Conservation (phyloP, 2,329 filamentous ascomycete genomes). For the Cladophialophora carrionii region DNA sequence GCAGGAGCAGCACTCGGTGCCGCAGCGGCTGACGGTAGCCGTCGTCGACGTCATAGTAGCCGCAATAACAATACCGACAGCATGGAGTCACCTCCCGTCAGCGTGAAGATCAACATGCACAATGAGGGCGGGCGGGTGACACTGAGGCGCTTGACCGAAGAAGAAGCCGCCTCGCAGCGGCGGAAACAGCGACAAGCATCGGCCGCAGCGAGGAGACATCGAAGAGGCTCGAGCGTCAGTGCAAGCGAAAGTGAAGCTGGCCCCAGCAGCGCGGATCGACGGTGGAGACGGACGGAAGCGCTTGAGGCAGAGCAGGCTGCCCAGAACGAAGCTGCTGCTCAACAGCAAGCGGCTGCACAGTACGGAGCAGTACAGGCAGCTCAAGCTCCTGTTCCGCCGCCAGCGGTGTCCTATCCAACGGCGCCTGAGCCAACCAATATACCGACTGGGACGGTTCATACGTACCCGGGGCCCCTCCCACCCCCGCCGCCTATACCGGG, state of each 20-base stretch:
- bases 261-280: slow-evolving; percentile 44
- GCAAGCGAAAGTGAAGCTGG: slow-evolving; percentile 49
- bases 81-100: slow-evolving; percentile 62
- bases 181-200: slow-evolving; percentile 51
- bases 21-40: slow-evolving; percentile 41
- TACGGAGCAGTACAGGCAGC: slow-evolving; percentile 13
- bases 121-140: slow-evolving; percentile 66
- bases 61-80: slow-evolving; percentile 46
- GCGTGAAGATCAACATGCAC: slow-evolving; percentile 68
- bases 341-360: slow-evolving; percentile 22
- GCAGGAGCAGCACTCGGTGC: slow-evolving; percentile 42
- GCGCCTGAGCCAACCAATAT: slow-evolving; percentile 33
- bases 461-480: slow-evolving; percentile 35
- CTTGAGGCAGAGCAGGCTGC: slow-evolving; percentile 53
- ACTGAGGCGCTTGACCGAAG: slow-evolving; percentile 62
- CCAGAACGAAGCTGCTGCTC: slow-evolving; percentile 45
- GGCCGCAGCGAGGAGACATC: slow-evolving; percentile 38
- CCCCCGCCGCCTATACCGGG: slow-evolving; percentile 48
- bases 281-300: slow-evolving; percentile 55
- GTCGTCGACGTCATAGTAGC: slow-evolving; percentile 42
- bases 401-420: slow-evolving; percentile 27
- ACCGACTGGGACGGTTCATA: slow-evolving; percentile 26
- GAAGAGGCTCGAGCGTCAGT: slow-evolving; percentile 47
- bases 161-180: slow-evolving; percentile 64
- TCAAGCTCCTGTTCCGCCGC: slow-evolving; percentile 34